Percentiles rank a stretch among this genome's conserved stretches.
These are phyloP conservation scores for Lipomyces chichibuensis DNA, from an alignment of 805 yeast species.

Conservation along the genomic window DNA sequence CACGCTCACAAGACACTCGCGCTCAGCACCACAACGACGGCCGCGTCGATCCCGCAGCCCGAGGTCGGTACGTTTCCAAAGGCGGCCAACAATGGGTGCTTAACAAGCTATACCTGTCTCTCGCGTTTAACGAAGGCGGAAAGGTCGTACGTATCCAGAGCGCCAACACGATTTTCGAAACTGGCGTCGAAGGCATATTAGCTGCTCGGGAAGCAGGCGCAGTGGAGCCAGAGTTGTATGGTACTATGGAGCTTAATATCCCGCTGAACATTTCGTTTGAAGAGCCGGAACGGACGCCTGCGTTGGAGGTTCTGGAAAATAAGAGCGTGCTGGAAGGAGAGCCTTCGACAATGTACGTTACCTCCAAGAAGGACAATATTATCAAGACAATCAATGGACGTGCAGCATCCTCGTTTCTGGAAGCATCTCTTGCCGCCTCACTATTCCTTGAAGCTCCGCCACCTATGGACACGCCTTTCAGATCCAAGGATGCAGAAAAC, in stretches of 20 bases:
- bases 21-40: constrained; percentile 9
- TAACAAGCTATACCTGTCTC: constrained; percentile 8
- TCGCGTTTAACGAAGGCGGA: constrained; percentile 14
- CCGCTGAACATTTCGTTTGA: constrained; percentile 24
- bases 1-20: not conserved
- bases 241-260: constrained; percentile 17
- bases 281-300: constrained; percentile 9
- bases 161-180: constrained; percentile 33
- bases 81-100: constrained; percentile 33
- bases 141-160: constrained; percentile 19
- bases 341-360: constrained; percentile 47
- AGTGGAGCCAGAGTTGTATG: constrained; percentile 19
- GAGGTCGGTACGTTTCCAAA: constrained; percentile 26
- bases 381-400: constrained; percentile 57
- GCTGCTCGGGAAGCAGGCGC: constrained; percentile 13
- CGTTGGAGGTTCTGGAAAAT: constrained; percentile 19
- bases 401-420: constrained; percentile 63
- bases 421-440: constrained; percentile 39
- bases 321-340: constrained; percentile 1
- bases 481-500: constrained; percentile 7
- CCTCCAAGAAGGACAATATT: constrained; percentile 60
- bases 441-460: constrained; percentile 30
- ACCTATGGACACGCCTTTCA: constrained; percentile 14
- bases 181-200: constrained; percentile 28
- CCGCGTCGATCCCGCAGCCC: constrained; percentile 4